These are phyloP conservation scores for Piloderma croceum DNA, from an alignment of 768 basidiomycete species.

Conservation along the genomic window DNA sequence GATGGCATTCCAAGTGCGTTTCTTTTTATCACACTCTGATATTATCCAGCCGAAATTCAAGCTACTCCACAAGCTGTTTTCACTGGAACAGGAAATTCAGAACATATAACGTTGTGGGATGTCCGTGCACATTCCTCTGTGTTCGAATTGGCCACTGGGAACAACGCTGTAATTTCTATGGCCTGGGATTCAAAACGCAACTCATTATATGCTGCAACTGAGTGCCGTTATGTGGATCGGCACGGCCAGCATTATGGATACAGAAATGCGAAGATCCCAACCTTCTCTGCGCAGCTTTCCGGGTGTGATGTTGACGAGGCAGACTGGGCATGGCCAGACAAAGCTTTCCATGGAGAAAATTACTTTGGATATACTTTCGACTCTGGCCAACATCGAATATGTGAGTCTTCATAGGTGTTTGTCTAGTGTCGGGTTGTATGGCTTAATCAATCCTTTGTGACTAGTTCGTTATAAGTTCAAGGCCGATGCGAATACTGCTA, in stretches of 20 bases:
- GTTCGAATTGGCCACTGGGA: slow-evolving; percentile 42
- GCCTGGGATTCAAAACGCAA: slow-evolving; percentile 28
- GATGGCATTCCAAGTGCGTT: slow-evolving; percentile 34
- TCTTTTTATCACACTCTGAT: no score
- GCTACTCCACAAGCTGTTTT: slow-evolving; percentile 28
- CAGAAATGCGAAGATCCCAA: slow-evolving; percentile 18
- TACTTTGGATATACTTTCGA: slow-evolving; percentile 34
- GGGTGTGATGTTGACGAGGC: slow-evolving; percentile 17
- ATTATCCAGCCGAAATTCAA: no score
- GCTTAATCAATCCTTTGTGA: background rate
- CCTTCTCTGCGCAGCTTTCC: slow-evolving; percentile 11
- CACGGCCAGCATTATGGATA: slow-evolving; percentile 18
- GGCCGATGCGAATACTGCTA: slow-evolving; percentile 10
- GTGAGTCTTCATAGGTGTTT: slow-evolving; percentile 18
- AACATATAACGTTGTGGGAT: slow-evolving; percentile 40
- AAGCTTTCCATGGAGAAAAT: slow-evolving; percentile 20
- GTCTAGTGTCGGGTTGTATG: no score
- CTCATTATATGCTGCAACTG: slow-evolving; percentile 32
- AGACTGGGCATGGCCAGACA: slow-evolving; percentile 28
- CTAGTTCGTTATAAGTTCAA: slow-evolving; percentile 19
- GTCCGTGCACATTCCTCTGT: slow-evolving; percentile 28
- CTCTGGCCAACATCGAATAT: slow-evolving; percentile 29
- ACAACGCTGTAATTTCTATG: slow-evolving; percentile 32
- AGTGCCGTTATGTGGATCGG: slow-evolving; percentile 25
- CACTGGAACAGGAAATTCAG: slow-evolving; percentile 21